These are phyloP conservation scores for Laetiporus sulphureus DNA, from an alignment of 1,284 basidiomycete species.

Conservation along the genomic window DNA sequence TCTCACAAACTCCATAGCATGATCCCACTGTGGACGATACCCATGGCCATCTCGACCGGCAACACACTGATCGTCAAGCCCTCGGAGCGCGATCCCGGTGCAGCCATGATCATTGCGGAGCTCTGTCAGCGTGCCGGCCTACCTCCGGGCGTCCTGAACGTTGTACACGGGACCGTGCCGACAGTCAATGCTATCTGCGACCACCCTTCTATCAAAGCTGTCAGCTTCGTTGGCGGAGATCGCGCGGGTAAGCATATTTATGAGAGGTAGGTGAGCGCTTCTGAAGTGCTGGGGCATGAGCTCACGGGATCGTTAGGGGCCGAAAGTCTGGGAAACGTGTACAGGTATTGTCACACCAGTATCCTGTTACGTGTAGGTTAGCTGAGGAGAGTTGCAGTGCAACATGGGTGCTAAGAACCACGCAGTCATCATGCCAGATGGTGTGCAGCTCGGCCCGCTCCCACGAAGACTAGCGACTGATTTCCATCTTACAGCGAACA, in stretches of 20 bases:
- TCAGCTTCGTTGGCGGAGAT: slow-evolving; percentile 97
- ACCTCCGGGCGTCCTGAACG: slow-evolving; percentile 77
- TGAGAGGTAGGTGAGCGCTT: slow-evolving; percentile 46
- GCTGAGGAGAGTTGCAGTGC: too few species aligned
- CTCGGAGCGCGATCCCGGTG: slow-evolving; percentile 94
- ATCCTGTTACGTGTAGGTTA: slow-evolving; percentile 5
- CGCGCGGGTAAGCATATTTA: slow-evolving; percentile 93
- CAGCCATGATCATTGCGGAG: slow-evolving; percentile 96
- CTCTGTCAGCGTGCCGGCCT: slow-evolving; percentile 82
- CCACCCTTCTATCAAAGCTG: slow-evolving; percentile 85
- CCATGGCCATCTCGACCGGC: slow-evolving; percentile 83
- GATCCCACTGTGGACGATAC: slow-evolving; percentile 97
- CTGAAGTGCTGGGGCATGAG: not conserved
- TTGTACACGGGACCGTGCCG: slow-evolving; percentile 85
- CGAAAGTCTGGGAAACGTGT: slow-evolving; percentile 89
- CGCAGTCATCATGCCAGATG: slow-evolving; percentile 91
- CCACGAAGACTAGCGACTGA: too few species aligned
- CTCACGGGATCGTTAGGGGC: slow-evolving; percentile 40
- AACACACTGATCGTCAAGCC: slow-evolving; percentile 96
- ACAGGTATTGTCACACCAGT: slow-evolving; percentile 39
- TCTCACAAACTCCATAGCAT: slow-evolving; percentile 46
- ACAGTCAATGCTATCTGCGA: slow-evolving; percentile 96
- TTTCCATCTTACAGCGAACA: slow-evolving; percentile 81
- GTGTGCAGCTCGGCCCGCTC: slow-evolving; percentile 31
- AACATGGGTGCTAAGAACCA: slow-evolving; percentile 98